Evolutionary conservation across 768 basidiomycete species (phyloP).

Genomic region (Coprinopsis cinerea): DNA sequence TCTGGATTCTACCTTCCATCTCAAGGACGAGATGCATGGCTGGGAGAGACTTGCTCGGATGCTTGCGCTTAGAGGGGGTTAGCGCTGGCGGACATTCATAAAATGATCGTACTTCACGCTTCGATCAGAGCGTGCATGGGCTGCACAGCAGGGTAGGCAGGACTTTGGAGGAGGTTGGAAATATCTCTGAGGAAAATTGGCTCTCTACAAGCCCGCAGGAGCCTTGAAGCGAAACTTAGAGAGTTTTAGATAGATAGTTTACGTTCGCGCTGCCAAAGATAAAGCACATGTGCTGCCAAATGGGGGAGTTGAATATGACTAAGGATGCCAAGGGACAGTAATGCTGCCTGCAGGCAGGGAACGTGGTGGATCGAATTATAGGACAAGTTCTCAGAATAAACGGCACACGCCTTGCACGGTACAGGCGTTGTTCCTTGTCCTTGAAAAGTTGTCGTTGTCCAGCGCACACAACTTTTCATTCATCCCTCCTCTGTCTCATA

Average conservation of each 20-base stretch:
- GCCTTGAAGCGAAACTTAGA: too few relatives aligned
- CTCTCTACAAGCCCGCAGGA: too few relatives aligned
- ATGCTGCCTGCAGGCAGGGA: constrained; percentile 70
- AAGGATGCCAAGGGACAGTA: constrained; percentile 8
- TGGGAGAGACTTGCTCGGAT: too few relatives aligned
- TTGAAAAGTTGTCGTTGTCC: constrained; percentile 48
- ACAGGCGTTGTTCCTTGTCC: constrained; percentile 27
- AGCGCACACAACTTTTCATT: constrained; percentile 39
- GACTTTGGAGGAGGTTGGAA: too few relatives aligned
- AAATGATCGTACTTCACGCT: background rate
- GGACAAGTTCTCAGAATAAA: constrained; percentile 39
- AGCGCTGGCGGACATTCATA: background rate
- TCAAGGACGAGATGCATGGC: too few relatives aligned
- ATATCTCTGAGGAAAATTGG: background rate
- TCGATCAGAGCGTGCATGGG: background rate
- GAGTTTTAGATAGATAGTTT: background rate
- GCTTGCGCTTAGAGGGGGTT: too few relatives aligned
- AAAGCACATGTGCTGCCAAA: constrained; percentile 30
- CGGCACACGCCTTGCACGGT: constrained; percentile 40
- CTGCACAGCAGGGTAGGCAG: too few relatives aligned
- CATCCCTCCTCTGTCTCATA: constrained; percentile 25
- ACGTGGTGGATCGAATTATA: constrained; percentile 65
- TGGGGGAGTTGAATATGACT: constrained; percentile 25
- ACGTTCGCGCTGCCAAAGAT: background rate
- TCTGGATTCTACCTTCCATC: too few relatives aligned